Percentiles rank a stretch among this genome's conserved stretches.
These are phyloP conservation scores for Ambrosiella cleistominuta DNA, from an alignment of 2,329 filamentous ascomycete species.

Conservation along the genomic window DNA sequence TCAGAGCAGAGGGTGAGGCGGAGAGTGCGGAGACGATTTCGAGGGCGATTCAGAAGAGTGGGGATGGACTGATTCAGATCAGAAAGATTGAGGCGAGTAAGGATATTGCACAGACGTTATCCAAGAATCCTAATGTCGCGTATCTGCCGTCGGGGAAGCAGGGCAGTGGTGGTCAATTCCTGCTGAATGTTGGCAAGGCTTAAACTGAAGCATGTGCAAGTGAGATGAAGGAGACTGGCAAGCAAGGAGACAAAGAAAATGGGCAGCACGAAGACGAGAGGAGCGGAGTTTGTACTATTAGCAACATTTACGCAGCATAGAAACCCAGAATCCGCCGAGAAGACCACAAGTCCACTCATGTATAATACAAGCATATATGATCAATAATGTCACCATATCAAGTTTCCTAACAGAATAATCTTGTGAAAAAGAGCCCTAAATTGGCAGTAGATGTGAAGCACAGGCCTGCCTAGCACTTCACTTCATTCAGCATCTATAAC, in stretches of 20 bases:
- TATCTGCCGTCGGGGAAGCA: constrained; percentile 72
- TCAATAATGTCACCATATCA: neutral
- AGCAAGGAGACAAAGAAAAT: neutral
- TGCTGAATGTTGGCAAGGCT: constrained; percentile 34
- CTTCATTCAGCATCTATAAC: no score
- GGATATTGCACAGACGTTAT: constrained; percentile 83
- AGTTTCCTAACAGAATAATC: no score
- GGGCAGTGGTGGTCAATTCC: constrained; percentile 37
- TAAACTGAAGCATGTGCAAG: constrained; percentile 14
- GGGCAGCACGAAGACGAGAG: neutral
- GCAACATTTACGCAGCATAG: constrained; percentile 4
- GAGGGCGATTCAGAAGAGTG: constrained; percentile 81
- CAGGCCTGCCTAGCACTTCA: no score
- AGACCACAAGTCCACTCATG: constrained; percentile 12
- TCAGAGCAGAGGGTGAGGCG: constrained; percentile 92
- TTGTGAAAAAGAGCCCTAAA: no score
- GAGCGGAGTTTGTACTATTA: constrained; percentile 10
- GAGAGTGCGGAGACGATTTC: constrained; percentile 91
- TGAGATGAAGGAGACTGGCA: neutral
- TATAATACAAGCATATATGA: constrained; percentile 12
- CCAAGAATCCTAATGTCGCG: constrained; percentile 83
- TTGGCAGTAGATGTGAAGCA: no score
- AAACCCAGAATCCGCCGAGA: constrained; percentile 11
- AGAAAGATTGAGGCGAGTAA: constrained; percentile 91
- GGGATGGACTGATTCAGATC: constrained; percentile 89